Conservation (phyloP, 495 filamentous ascomycete species). For the Neurospora sp. region DNA sequence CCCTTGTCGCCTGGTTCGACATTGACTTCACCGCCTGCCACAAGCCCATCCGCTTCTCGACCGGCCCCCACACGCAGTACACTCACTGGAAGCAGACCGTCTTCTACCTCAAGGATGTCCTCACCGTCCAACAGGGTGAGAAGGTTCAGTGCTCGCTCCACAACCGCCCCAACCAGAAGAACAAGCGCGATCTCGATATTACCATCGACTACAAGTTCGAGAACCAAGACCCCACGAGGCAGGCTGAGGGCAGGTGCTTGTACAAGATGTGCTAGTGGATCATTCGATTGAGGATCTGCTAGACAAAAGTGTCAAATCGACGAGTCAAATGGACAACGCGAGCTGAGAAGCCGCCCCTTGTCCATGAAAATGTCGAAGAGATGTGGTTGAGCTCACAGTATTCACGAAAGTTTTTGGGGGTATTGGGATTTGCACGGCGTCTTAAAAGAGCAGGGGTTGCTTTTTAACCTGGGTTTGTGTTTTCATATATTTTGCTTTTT, state of each 20-base stretch:
- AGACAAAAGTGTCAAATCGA: background rate
- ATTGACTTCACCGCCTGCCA: conserved; percentile 96
- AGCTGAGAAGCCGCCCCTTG: background rate
- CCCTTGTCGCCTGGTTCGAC: conserved; percentile 96
- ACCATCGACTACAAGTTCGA: conserved; percentile 72
- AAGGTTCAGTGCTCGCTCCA: conserved; percentile 58
- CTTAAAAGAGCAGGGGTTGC: background rate
- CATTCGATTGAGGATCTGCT: background rate
- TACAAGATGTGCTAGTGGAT: conserved; percentile 75
- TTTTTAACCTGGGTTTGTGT: background rate
- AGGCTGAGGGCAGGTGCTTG: conserved; percentile 57
- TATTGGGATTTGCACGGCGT: background rate
- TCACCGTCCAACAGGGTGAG: conserved; percentile 76
- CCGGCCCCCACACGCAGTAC: conserved; percentile 81
- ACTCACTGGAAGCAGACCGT: conserved; percentile 95
- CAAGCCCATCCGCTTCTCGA: conserved; percentile 75
- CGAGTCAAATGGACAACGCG: background rate
- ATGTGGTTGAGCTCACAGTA: background rate
- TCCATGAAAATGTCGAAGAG: background rate
- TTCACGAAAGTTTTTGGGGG: background rate
- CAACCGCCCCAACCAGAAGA: conserved; percentile 86
- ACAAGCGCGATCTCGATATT: conserved; percentile 91
- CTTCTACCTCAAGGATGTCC: conserved; percentile 74
- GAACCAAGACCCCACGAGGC: conserved; percentile 57
- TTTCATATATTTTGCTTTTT: conserved; percentile 1